These are phyloP conservation scores for Litchi chinensis DNA, from an alignment of 345 rosid genomes.

Conservation along the genomic window DNA sequence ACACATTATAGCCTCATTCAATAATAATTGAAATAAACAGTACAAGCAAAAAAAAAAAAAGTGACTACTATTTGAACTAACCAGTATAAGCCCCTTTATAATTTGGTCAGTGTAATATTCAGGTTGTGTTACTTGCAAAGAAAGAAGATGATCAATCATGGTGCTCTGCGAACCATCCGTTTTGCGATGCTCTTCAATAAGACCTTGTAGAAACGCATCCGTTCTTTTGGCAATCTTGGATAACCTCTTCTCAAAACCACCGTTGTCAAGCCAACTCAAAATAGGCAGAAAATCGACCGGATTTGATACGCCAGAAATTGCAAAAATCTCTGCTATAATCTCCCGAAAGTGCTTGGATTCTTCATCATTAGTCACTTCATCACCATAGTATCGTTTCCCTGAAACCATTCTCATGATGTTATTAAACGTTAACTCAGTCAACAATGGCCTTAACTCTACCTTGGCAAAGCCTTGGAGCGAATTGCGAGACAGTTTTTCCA, in stretches of 20 bases:
- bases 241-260: conserved; percentile 35
- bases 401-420: conserved; percentile 45
- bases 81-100: conserved; percentile 53
- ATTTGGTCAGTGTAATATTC: conserved; percentile 52
- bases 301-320: conserved; percentile 27
- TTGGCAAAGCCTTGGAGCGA: conserved; percentile 21
- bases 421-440: conserved; percentile 40
- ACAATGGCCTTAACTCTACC: conserved; percentile 48
- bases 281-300: conserved; percentile 44
- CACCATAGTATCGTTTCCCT: conserved; percentile 58
- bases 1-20: too few relatives aligned
- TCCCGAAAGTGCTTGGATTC: conserved; percentile 40
- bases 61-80: not conserved
- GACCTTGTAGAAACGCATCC: conserved; percentile 49
- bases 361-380: conserved; percentile 38
- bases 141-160: conserved; percentile 64
- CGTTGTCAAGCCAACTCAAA: conserved; percentile 31
- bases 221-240: conserved; percentile 27
- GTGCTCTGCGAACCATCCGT: conserved; percentile 20
- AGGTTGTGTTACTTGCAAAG: conserved; percentile 50
- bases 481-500: conserved; percentile 36
- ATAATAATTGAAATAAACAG: too few relatives aligned
- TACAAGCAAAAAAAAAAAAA: too few relatives aligned
- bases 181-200: conserved; percentile 46
- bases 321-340: conserved; percentile 25